Evolutionary conservation across 1,139 yeast species (phyloP).

Genomic region (Geotrichum fermentans): DNA sequence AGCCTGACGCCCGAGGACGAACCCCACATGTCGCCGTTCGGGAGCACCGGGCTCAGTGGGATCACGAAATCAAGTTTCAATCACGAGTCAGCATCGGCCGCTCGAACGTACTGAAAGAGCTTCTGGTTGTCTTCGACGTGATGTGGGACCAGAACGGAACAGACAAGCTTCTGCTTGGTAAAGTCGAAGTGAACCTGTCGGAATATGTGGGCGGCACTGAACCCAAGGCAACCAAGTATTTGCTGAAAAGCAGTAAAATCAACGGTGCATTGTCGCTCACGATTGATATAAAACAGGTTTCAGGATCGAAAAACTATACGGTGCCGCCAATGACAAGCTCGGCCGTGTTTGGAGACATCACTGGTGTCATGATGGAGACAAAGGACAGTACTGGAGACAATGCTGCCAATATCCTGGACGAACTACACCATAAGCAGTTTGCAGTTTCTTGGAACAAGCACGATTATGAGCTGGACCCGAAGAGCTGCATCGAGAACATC

Average conservation of each 20-base stretch:
- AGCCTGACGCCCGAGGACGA: conserved; percentile 43
- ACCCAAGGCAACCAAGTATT: conserved; percentile 56
- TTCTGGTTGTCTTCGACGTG: conserved; percentile 37
- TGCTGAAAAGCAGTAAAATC: conserved; percentile 72
- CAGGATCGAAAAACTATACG: conserved; percentile 42
- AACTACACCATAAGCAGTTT: conserved; percentile 55
- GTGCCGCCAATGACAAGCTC: conserved; percentile 23
- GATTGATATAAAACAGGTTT: conserved; percentile 44
- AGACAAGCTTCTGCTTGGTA: conserved; percentile 53
- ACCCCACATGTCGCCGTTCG: conserved; percentile 44
- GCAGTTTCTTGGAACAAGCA: conserved; percentile 76
- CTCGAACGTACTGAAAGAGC: conserved; percentile 31
- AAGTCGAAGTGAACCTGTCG: conserved; percentile 59
- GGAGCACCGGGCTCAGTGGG: conserved; percentile 51
- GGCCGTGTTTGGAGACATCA: conserved; percentile 20
- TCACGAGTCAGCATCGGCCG: conserved; percentile 44
- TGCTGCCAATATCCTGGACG: conserved; percentile 10
- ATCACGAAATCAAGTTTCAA: conserved; percentile 38
- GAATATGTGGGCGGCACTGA: conserved; percentile 53
- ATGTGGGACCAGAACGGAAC: conserved; percentile 35
- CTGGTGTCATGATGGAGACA: conserved; percentile 19
- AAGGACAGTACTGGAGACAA: conserved; percentile 11
- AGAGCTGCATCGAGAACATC: conserved; percentile 69
- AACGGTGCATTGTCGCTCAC: conserved; percentile 64
- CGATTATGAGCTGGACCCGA: conserved; percentile 69